Evolutionary conservation across 805 yeast genomes (phyloP).

Genomic region (Metschnikowia continentalis): DNA sequence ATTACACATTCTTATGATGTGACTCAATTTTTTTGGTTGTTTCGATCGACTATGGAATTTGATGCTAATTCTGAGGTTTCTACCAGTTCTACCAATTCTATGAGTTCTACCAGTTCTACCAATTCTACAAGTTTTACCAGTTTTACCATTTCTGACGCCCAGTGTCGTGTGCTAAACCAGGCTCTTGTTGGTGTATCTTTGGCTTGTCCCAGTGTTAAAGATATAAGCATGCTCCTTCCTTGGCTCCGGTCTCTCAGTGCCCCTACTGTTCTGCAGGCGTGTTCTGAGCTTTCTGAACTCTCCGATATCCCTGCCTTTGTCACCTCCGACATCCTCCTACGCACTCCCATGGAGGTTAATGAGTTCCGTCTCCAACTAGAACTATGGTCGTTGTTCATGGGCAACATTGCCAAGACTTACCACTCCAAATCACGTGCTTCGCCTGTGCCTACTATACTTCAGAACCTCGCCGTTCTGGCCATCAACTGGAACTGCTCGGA

Average conservation of each 20-base stretch:
- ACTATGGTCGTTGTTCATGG: constrained; percentile 30
- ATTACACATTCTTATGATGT: not conserved
- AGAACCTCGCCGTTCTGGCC: constrained; percentile 25
- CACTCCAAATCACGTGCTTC: constrained; percentile 17
- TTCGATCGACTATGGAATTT: too few relatives aligned
- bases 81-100: too few relatives aligned
- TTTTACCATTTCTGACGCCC: not conserved
- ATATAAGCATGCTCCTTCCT: constrained; percentile 5
- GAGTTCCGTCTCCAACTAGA: constrained; percentile 35
- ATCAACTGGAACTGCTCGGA: constrained; percentile 19
- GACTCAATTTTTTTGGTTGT: too few relatives aligned
- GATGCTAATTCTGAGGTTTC: not conserved
- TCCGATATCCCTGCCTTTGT: constrained; percentile 37
- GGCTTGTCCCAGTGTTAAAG: constrained; percentile 4
- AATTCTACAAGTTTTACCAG: too few relatives aligned
- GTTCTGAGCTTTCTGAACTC: constrained; percentile 26
- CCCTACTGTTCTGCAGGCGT: constrained; percentile 28
- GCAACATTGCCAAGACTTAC: constrained; percentile 21
- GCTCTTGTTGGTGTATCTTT: constrained; percentile 4
- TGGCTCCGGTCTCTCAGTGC: constrained; percentile 36
- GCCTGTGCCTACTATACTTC: constrained; percentile 18
- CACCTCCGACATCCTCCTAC: constrained; percentile 31
- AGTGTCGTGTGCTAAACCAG: not conserved
- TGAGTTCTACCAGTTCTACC: too few relatives aligned
- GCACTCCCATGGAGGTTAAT: constrained; percentile 32